Conservation (phyloP, 1,284 basidiomycete genomes). For the Boletus semigastroideus region DNA sequence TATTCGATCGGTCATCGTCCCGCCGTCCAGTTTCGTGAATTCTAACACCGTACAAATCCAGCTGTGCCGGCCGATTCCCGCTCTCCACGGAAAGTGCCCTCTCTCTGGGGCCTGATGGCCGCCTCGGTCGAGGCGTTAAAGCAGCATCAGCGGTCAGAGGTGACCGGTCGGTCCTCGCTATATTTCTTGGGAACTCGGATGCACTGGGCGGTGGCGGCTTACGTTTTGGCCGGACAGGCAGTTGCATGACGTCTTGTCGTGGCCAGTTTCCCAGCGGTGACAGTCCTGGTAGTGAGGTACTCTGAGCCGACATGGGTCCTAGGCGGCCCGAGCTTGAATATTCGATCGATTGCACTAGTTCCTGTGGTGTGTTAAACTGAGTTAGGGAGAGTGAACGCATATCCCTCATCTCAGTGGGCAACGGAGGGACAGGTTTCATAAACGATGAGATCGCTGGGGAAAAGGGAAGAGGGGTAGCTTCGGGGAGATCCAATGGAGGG, state of each 20-base stretch:
- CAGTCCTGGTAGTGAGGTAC: conserved; percentile 34
- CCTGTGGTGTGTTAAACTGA: conserved; percentile 8
- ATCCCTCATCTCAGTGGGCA: conserved; percentile 2
- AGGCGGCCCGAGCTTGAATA: conserved; percentile 33
- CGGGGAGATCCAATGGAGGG: conserved; percentile 20
- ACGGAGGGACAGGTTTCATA: conserved; percentile 11
- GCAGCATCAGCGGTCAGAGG: conserved; percentile 1
- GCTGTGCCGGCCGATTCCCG: conserved; percentile 31
- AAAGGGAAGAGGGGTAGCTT: conserved; percentile 24
- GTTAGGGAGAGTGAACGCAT: conserved; percentile 9
- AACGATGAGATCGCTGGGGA: conserved; percentile 3
- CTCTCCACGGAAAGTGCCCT: conserved; percentile 28
- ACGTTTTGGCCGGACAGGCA: conserved; percentile 34
- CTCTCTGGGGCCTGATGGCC: conserved; percentile 37
- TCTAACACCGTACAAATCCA: conserved; percentile 34
- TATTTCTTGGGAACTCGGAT: conserved; percentile 21
- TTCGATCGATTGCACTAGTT: conserved; percentile 21
- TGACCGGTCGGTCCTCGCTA: conserved; percentile 5
- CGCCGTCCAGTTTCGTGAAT: conserved; percentile 1
- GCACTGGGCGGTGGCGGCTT: conserved; percentile 27
- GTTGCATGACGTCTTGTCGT: conserved; percentile 44
- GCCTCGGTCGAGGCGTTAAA: conserved; percentile 34
- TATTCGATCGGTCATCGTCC: not conserved
- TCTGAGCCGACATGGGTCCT: conserved; percentile 8
- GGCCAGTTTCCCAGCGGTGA: conserved; percentile 59